Evolutionary conservation across 2,329 filamentous ascomycete genomes (phyloP), one percentile per base, ranked within the genome.

Genomic region (Claviceps sp.): DNA sequence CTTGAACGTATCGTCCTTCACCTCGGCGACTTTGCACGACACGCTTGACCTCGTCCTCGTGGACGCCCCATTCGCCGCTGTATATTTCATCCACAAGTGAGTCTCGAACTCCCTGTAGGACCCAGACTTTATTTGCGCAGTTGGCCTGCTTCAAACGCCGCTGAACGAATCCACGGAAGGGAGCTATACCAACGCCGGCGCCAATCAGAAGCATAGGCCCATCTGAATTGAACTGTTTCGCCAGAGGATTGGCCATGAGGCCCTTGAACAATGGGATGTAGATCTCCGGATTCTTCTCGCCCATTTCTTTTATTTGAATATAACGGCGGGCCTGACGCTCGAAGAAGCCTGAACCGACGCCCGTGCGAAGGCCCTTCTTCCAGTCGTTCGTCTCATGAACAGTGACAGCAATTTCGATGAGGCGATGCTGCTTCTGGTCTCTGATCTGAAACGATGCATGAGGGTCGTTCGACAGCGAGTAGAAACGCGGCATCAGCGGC

Each of bases 121-220:
- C 87, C 90, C 90, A 96, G 61, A 96, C 91, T 72, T 96, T 96
- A 75, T 96, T 96, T 56, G 89, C 89, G 64, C 90, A 95, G 70
- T 94, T 96, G 63, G 90, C 90, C 56, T 89, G 93, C 76, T 91
- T 91, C 53, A 96, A 76, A 13, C 90, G 81, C 54, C 94, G 88
- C 71, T 97, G 87, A 45, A 98, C 94, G 67, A 98, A 98, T 53
- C 93, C 93, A 48, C 93, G 84, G 82, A 98, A 98, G 0, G 93
- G 93, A 11, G 93, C 93, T 68, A 98, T 91, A 57, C 93, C 93
- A 22, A 98, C 93, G 52, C 93, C 93, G 4, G 93, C 93, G 37
- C 93, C 93, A 60, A 98, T 95, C 47, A 98, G 79, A 40, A 98
- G 82, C 93, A 98, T 98, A 0, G 93, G 93, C 0, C 93, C 93